Evolutionary conservation across 225 moss, liverwort and hornwort species (phyloP).

Genomic region (Pseudoscleropodium purum): DNA sequence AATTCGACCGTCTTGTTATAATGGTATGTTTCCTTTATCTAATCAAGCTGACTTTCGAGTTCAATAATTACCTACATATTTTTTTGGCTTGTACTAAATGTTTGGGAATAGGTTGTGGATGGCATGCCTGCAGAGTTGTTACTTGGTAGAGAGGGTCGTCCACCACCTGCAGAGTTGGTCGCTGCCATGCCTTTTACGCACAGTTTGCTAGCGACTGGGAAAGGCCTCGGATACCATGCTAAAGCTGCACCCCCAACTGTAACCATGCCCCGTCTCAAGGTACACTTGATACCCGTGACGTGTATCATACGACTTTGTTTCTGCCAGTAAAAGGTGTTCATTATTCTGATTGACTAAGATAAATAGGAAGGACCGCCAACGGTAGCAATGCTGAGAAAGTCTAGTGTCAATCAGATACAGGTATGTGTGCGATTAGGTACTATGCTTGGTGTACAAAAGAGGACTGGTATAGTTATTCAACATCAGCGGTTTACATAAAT

Average conservation of each 20-base stretch:
- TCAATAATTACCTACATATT: not conserved
- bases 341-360: not conserved
- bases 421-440: not conserved
- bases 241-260: constrained; percentile 90
- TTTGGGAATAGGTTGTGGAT: constrained; percentile 62
- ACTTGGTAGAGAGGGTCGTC: constrained; percentile 52
- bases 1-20: constrained; percentile 68
- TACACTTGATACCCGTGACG: not conserved
- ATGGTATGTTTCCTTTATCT: constrained; percentile 37
- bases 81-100: not conserved
- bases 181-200: constrained; percentile 70
- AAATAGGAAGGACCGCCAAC: not conserved
- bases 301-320: not conserved
- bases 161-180: constrained; percentile 31
- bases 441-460: not conserved
- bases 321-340: not conserved
- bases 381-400: not conserved
- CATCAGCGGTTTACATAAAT: not conserved
- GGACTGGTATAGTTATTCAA: not conserved
- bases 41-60: not conserved
- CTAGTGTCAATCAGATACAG: not conserved
- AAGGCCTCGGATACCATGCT: constrained; percentile 65
- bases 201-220: constrained; percentile 39
- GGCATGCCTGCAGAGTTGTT: constrained; percentile 81
- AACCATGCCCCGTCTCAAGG: constrained; percentile 95